Evolutionary conservation across 148 eudicot genomes (phyloP).

Genomic region (Nyssa sinensis): DNA sequence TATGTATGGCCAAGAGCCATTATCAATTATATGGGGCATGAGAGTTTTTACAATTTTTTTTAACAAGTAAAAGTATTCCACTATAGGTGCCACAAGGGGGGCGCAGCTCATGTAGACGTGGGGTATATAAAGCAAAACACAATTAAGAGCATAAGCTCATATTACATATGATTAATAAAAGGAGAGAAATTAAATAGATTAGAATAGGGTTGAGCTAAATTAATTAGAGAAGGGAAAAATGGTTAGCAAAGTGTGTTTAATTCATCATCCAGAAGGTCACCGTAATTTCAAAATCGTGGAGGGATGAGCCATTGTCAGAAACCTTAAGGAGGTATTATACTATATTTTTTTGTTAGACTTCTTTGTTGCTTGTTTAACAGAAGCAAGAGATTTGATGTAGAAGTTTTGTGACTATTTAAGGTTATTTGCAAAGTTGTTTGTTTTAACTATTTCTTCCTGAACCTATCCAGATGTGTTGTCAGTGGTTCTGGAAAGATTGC

Average conservation of each 20-base stretch:
- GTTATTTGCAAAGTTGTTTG: background rate
- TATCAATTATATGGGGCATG: no score
- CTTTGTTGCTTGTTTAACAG: background rate
- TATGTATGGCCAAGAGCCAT: no score
- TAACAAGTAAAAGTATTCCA: no score
- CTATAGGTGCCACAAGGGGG: no score
- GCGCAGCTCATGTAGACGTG: no score
- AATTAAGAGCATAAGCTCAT: no score
- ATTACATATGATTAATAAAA: background rate
- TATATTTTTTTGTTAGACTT: background rate
- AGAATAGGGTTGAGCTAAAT: background rate
- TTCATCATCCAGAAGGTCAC: background rate
- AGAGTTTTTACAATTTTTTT: no score
- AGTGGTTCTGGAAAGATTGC: conserved; percentile 99
- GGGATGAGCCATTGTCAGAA: conserved; percentile 1
- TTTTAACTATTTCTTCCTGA: conserved; percentile 16
- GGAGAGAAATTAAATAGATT: background rate
- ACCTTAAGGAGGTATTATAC: background rate
- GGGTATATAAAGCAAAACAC: no score
- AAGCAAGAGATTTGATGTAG: background rate
- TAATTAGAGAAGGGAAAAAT: background rate
- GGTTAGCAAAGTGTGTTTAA: background rate
- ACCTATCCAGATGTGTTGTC: conserved; percentile 73
- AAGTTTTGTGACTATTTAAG: background rate
- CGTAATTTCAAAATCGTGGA: conserved; percentile 1